Base-by-base conservation (phyloP, 352 stramenopile genomes). In the Phytopythium litorale region DNA sequence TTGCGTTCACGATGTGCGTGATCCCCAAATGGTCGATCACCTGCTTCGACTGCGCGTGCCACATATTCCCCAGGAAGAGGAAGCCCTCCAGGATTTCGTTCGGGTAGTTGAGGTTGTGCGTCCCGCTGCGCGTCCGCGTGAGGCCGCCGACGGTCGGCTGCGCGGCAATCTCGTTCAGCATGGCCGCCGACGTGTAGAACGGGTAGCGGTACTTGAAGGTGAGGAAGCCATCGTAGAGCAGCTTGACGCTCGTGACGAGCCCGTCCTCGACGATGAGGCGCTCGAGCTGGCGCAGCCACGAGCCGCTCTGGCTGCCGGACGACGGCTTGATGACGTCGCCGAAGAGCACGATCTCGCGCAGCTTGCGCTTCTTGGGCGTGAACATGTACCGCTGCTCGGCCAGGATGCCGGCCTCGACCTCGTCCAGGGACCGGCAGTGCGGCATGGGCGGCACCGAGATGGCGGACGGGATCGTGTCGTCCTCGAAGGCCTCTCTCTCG, bases 1-100 rank as follows among this genome's bases (percentile, higher is more conserved):
- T 93, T 9, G 84, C 86, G 61, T 95, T 95, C 30, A 95, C 83
- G 16, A 95, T 73, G 60, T 95, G 86, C 21, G 86, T 95, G 64
- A 95, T 93, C 16, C 84, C 86, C 45, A 95, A 67, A 64, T 95
- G 74, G 4, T 81, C 79, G 30, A 93, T 60, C 9, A 95, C 81
- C 40, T 89, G 75, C 65, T 80, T 79, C 33, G 72, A 87, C 68
- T 94, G 83, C 21, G 85, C 86, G 66, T 95, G 86, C 86, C 86
- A 95, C 84, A 95, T 93, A 68, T 95, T 95, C 46, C 86, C 86
- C 23, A 95, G 71, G 61, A 91, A 95, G 9, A 95, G 63, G 67
- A 95, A 95, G 2, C 84, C 84, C 53, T 95, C 86, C 37, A 95
- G 69, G 56, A 95, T 90, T 63, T 95, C 86, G 58, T 95, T 95